Percentiles rank a stretch among this genome's conserved stretches.
Evolutionary conservation across 2,329 filamentous ascomycete genomes (phyloP).

Genomic region (Fusarium circinatum): DNA sequence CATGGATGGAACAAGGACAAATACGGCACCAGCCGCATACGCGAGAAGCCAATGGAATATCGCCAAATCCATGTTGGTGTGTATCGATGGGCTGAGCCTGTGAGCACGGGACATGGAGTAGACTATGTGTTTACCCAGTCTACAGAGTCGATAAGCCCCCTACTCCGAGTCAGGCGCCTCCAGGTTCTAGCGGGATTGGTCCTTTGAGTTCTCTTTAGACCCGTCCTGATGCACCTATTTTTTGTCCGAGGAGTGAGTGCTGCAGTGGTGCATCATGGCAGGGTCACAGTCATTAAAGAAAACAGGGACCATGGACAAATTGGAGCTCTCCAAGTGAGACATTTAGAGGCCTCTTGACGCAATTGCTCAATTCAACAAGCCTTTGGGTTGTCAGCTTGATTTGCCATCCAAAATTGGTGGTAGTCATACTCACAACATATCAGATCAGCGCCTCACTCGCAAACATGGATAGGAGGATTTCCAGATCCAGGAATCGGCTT

Average conservation of each 20-base stretch:
- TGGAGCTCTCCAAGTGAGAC: slow-evolving; percentile 37
- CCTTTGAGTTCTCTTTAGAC: slow-evolving; percentile 23
- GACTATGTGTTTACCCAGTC: neutral
- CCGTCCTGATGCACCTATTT: slow-evolving; percentile 40
- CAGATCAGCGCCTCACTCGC: slow-evolving; percentile 5
- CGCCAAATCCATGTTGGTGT: slow-evolving; percentile 32
- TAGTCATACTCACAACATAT: neutral
- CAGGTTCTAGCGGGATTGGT: slow-evolving; percentile 40
- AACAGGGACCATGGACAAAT: slow-evolving; percentile 34
- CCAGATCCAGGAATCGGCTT: slow-evolving; percentile 33
- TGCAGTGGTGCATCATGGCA: slow-evolving; percentile 15
- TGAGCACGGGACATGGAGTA: slow-evolving; percentile 35
- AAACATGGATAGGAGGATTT: slow-evolving; percentile 28
- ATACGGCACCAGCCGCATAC: slow-evolving; percentile 29
- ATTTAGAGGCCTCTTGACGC: slow-evolving; percentile 27
- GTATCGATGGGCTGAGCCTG: slow-evolving; percentile 31
- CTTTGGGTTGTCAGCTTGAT: slow-evolving; percentile 20
- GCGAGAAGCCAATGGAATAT: slow-evolving; percentile 34
- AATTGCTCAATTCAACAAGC: slow-evolving; percentile 24
- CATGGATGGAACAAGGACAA: slow-evolving; percentile 9
- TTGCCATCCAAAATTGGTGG: neutral
- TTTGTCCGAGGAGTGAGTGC: slow-evolving; percentile 5
- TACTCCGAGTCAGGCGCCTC: slow-evolving; percentile 41
- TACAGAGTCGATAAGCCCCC: slow-evolving; percentile 20
- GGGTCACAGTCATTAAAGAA: slow-evolving; percentile 23